Conservation (phyloP, 257 asterid genomes). For the Nicotiana knightiana region DNA sequence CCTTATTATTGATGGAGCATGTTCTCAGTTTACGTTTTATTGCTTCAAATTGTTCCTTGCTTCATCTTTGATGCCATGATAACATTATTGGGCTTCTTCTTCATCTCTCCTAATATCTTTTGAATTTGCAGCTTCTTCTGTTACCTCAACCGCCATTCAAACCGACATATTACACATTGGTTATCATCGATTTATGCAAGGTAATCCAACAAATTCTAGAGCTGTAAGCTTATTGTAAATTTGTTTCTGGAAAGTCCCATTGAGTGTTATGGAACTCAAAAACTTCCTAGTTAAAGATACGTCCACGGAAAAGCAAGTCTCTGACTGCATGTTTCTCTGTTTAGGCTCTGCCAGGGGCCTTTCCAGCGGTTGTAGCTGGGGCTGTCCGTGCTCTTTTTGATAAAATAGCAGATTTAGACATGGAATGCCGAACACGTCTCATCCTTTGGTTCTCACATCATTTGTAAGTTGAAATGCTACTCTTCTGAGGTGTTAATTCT, state of each 20-base stretch:
- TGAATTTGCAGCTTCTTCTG: conserved; percentile 71
- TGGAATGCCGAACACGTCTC: conserved; percentile 95
- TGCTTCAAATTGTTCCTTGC: not conserved
- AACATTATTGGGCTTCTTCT: not conserved
- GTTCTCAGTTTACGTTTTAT: not conserved
- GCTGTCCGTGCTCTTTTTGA: conserved; percentile 97
- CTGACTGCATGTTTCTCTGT: conserved; percentile 7
- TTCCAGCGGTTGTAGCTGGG: conserved; percentile 97
- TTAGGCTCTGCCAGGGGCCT: conserved; percentile 99
- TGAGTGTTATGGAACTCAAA: not conserved
- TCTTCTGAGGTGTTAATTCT: not conserved
- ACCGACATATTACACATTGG: conserved; percentile 91
- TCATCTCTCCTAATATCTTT: not conserved
- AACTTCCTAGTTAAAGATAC: not conserved
- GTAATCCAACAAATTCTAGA: conserved; percentile 25
- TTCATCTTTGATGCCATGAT: not conserved
- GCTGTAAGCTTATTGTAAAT: not conserved
- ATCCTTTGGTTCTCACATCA: conserved; percentile 99
- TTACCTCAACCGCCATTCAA: conserved; percentile 93
- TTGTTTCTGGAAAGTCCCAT: not conserved
- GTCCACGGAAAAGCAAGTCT: not conserved
- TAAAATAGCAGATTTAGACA: conserved; percentile 81
- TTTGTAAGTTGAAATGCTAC: conserved; percentile 51
- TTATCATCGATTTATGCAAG: conserved; percentile 97
- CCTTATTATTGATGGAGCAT: not conserved